A percentile compares a stretch with the other conserved stretches of the same genome.
These are phyloP conservation scores for Paxillus rubicundulus DNA, from an alignment of 768 basidiomycete genomes.

Conservation along the genomic window DNA sequence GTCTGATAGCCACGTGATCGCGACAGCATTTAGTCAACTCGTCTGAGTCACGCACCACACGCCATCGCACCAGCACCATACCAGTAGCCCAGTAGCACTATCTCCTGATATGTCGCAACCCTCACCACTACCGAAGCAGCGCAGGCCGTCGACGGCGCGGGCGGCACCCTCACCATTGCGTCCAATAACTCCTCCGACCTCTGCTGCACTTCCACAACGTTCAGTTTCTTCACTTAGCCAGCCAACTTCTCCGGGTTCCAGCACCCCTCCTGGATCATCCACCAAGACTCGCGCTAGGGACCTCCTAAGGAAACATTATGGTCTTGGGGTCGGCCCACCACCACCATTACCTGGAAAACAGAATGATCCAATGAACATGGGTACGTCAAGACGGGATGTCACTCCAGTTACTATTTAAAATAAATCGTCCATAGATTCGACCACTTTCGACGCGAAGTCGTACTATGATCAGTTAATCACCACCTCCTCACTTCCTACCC, in stretches of 20 bases:
- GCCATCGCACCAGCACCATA: no score
- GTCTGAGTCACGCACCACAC: no score
- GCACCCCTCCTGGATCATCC: slow-evolving; percentile 30
- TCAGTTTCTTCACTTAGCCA: slow-evolving; percentile 16
- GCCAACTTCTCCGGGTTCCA: slow-evolving; percentile 22
- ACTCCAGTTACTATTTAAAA: slow-evolving; percentile 1
- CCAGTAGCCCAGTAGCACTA: neutral
- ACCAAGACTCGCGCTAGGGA: slow-evolving; percentile 66
- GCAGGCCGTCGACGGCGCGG: slow-evolving; percentile 30
- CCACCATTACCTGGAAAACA: slow-evolving; percentile 53
- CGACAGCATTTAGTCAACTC: neutral
- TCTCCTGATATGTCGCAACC: slow-evolving; percentile 8
- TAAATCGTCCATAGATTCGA: slow-evolving; percentile 53
- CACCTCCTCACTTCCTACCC: slow-evolving; percentile 65
- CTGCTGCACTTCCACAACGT: slow-evolving; percentile 16
- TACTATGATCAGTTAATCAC: slow-evolving; percentile 89
- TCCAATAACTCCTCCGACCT: slow-evolving; percentile 35
- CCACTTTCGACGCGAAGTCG: slow-evolving; percentile 75
- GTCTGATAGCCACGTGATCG: slow-evolving; percentile 28
- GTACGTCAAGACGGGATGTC: slow-evolving; percentile 36
- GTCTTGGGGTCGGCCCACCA: slow-evolving; percentile 73
- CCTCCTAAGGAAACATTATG: slow-evolving; percentile 83
- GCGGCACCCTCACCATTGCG: slow-evolving; percentile 46
- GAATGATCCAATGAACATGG: slow-evolving; percentile 80
- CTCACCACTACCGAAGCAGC: slow-evolving; percentile 17